Evolutionary conservation across 441 rosid genomes (phyloP).

Genomic region (Gossypium trilobum): DNA sequence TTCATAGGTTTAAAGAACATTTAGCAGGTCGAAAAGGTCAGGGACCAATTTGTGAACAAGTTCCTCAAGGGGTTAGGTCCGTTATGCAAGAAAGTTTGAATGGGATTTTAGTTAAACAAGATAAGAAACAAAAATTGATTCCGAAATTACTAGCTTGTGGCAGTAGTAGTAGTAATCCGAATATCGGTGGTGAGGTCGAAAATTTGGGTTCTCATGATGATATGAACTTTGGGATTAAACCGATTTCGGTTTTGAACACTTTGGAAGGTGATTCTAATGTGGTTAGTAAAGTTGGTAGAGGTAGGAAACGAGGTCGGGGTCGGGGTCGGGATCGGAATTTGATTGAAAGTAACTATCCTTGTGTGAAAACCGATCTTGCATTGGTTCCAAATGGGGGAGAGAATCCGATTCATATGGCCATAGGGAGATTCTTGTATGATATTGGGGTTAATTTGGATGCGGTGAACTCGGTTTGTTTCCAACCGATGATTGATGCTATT

Average conservation of each 20-base stretch:
- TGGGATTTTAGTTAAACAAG: conserved; percentile 43
- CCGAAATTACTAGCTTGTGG: conserved; percentile 5
- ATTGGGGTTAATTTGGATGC: conserved; percentile 62
- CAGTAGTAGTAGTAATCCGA: background rate
- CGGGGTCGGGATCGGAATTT: conserved; percentile 28
- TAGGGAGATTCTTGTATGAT: conserved; percentile 68
- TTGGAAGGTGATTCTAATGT: conserved; percentile 26
- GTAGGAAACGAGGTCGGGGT: conserved; percentile 37
- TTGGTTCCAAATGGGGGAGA: conserved; percentile 26
- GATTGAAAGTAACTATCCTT: background rate
- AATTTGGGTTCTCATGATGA: conserved; percentile 28
- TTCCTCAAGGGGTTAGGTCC: conserved; percentile 49
- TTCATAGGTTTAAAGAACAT: conserved; percentile 89
- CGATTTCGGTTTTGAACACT: conserved; percentile 17
- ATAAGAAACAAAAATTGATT: conserved; percentile 38
- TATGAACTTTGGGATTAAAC: conserved; percentile 20
- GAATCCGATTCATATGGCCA: conserved; percentile 32
- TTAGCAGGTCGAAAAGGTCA: conserved; percentile 83
- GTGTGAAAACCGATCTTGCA: conserved; percentile 2
- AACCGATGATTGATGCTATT: conserved; percentile 54
- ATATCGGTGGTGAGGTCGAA: conserved; percentile 18
- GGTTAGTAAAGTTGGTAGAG: conserved; percentile 31
- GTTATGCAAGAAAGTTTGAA: conserved; percentile 57
- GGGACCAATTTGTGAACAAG: conserved; percentile 62
- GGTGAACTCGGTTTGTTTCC: conserved; percentile 54